A percentile compares a stretch with the other conserved stretches of the same genome.
phyloP scores from a whole-genome alignment of 345 rosid species.

The Brassica juncea region DNA sequence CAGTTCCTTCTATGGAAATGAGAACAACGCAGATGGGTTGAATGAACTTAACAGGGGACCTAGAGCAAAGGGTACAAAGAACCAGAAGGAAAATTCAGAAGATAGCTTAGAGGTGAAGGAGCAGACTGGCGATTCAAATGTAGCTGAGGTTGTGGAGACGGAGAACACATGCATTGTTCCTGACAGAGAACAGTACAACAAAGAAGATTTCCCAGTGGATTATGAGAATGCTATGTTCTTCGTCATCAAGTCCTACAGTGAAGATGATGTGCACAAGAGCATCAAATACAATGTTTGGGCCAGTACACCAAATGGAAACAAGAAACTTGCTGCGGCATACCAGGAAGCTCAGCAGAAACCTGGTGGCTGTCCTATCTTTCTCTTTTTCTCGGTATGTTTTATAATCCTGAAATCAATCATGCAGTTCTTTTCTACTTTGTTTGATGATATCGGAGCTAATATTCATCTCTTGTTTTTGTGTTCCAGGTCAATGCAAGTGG shows the following conservation, averaged over 20 bases:
- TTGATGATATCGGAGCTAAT: neutral
- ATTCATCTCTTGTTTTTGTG: neutral
- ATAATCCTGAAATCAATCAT: neutral
- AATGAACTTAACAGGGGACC: constrained; percentile 95
- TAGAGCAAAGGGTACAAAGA: constrained; percentile 70
- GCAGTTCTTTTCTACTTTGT: neutral
- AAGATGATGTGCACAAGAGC: constrained; percentile 96
- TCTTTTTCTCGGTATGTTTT: constrained; percentile 77
- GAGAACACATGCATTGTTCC: constrained; percentile 44
- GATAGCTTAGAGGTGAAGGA: constrained; percentile 51
- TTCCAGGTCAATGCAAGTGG: constrained; percentile 92
- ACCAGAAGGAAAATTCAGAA: constrained; percentile 54
- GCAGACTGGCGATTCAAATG: constrained; percentile 48
- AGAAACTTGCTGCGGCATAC: constrained; percentile 90
- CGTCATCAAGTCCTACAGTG: constrained; percentile 93
- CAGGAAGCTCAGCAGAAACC: constrained; percentile 75
- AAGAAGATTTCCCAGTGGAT: constrained; percentile 66
- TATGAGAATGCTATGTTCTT: constrained; percentile 75
- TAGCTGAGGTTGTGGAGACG: constrained; percentile 44
- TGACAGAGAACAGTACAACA: constrained; percentile 67
- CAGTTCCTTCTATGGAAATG: constrained; percentile 60
- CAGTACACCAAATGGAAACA: constrained; percentile 93
- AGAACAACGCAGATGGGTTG: constrained; percentile 62
- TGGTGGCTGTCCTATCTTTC: constrained; percentile 74
- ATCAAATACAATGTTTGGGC: constrained; percentile 94